Percentiles rank a stretch among this genome's conserved stretches.
These are phyloP conservation scores for Teratosphaeria destructans DNA, from an alignment of 2,329 filamentous ascomycete genomes.

Conservation along the genomic window DNA sequence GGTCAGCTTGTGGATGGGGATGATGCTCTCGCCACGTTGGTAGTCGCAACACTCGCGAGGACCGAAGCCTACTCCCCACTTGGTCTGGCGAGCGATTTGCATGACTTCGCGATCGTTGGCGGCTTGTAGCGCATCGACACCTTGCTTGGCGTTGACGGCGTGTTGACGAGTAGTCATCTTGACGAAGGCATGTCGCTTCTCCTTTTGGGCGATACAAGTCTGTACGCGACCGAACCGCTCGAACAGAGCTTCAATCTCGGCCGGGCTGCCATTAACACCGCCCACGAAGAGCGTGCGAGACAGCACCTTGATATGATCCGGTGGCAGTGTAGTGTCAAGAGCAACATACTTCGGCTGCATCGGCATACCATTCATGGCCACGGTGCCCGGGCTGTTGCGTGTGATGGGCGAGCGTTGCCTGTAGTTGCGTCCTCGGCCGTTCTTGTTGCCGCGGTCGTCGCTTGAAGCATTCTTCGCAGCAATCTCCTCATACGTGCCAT, in stretches of 20 bases:
- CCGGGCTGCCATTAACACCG: conserved; percentile 70
- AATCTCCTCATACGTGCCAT: conserved; percentile 57
- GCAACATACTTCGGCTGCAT: conserved; percentile 65
- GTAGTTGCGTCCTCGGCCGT: conserved; percentile 52
- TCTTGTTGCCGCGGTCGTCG: conserved; percentile 32
- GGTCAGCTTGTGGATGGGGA: conserved; percentile 84
- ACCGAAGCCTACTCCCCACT: conserved; percentile 96
- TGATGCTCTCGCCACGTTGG: conserved; percentile 78
- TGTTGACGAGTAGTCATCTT: conserved; percentile 92
- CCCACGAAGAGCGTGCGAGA: conserved; percentile 95
- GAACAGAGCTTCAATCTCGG: conserved; percentile 73
- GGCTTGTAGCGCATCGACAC: conserved; percentile 87
- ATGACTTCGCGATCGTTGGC: conserved; percentile 62
- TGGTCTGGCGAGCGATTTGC: conserved; percentile 59
- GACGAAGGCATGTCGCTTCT: conserved; percentile 96
- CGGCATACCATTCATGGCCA: conserved; percentile 22
- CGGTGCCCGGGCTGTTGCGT: conserved; percentile 53
- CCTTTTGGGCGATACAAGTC: conserved; percentile 95
- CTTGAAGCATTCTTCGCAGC: conserved; percentile 13
- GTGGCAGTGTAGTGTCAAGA: conserved; percentile 62
- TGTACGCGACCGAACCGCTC: conserved; percentile 76
- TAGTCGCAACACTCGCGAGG: conserved; percentile 97
- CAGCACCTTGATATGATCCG: conserved; percentile 77
- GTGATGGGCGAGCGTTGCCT: conserved; percentile 68
- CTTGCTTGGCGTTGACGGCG: conserved; percentile 71